These are phyloP conservation scores for Amauroascus verrucosus DNA, from an alignment of 2,329 filamentous ascomycete genomes.

Conservation along the genomic window DNA sequence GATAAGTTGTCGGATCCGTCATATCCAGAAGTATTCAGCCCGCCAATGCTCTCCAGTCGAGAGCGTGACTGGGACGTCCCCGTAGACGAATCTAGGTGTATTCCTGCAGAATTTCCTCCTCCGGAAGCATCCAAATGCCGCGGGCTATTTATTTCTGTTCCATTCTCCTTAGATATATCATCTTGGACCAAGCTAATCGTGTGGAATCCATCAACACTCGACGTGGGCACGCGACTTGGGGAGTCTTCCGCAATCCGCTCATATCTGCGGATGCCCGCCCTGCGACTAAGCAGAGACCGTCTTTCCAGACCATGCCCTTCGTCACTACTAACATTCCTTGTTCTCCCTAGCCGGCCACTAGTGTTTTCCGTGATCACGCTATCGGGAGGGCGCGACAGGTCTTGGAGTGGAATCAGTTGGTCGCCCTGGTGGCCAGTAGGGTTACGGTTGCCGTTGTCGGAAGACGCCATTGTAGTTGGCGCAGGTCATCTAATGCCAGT, in stretches of 20 bases:
- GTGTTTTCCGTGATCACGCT: constrained; percentile 22
- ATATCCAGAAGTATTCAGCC: neutral
- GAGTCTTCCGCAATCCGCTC: constrained; percentile 45
- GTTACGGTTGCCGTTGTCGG: constrained; percentile 24
- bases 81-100: constrained; percentile 4
- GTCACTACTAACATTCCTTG: constrained; percentile 32
- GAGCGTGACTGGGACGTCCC: neutral
- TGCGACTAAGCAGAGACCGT: constrained; percentile 32
- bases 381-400: constrained; percentile 41
- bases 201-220: constrained; percentile 13
- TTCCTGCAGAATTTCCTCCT: neutral
- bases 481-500: constrained; percentile 30
- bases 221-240: constrained; percentile 29
- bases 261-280: constrained; percentile 38
- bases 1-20: constrained; percentile 10
- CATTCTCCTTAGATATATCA: constrained; percentile 13
- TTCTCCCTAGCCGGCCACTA: constrained; percentile 22
- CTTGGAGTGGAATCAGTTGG: constrained; percentile 60
- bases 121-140: neutral
- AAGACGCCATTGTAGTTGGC: constrained; percentile 33
- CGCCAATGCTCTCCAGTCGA: neutral
- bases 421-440: constrained; percentile 20
- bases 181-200: constrained; percentile 18
- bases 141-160: neutral
- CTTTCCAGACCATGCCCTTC: constrained; percentile 38